Base-by-base conservation (phyloP, 805 yeast genomes). In the Ogataea zsoltii region DNA sequence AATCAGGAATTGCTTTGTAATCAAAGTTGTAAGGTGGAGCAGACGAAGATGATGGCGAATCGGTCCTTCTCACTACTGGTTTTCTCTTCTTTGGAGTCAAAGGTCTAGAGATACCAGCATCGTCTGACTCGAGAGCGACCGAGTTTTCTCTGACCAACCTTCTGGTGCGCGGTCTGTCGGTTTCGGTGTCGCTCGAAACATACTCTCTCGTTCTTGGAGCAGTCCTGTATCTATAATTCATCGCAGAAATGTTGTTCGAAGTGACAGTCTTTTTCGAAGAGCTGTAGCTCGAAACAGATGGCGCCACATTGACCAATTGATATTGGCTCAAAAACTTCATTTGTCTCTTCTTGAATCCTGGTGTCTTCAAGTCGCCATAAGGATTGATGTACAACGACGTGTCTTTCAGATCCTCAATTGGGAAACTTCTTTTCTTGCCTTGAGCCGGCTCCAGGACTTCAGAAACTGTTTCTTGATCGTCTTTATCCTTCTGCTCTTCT, bases 1-100 rank as follows among this genome's bases (percentile, higher is more conserved):
- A 89, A 65, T 90, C 96, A 30, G 90, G 90, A 45, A 91, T 69
- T 21, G 80, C 69, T 61, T 82, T 85, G 75, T 87, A 88, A 45
- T 79, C 80, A 50, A 74, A 67, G 45, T 76, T 75, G 46, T 74
- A 74, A n/a, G 76, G 70, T 39, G 78, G 77, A 21, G 75, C 68
- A 45, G 66, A 65, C 47, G 71, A 67, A 12, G 60, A 38, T n/a
- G 57, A 38, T 11, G 58, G 49, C 5, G 59, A 49, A 31, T 55
- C 57, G 5, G 48, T 30, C 34, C 55, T 49, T 42, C 44, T 53
- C 18, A 50, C 53, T 14, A 51, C 43, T 25, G 57, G 60, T 68
- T 70, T 73, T 63, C 68, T 42, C 63, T 46, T 64, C 67, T 53
- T 58, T 56, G 55, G 77, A 64, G 59, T 66, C 44, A 62, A 63